These are phyloP conservation scores for Spathaspora passalidarum DNA, from an alignment of 805 yeast species.

Conservation along the genomic window DNA sequence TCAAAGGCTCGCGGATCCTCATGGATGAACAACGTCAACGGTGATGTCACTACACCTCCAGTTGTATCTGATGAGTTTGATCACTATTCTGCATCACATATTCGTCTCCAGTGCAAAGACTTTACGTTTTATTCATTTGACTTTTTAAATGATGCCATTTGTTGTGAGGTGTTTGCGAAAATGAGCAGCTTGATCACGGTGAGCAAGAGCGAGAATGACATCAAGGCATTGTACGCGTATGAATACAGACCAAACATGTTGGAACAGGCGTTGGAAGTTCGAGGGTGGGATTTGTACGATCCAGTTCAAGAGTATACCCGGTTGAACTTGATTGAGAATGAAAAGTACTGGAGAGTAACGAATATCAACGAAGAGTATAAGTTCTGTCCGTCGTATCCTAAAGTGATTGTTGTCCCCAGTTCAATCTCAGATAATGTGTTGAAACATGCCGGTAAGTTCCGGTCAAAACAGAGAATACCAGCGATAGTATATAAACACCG, in stretches of 20 bases:
- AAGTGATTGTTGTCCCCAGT: constrained; percentile 64
- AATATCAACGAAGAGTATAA: constrained; percentile 59
- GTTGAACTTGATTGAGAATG: constrained; percentile 53
- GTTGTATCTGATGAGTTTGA: constrained; percentile 19
- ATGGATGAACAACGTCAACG: constrained; percentile 17
- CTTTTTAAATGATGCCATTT: constrained; percentile 54
- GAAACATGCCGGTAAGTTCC: constrained; percentile 76
- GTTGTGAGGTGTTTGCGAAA: constrained; percentile 71
- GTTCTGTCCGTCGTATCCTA: constrained; percentile 77
- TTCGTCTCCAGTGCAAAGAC: constrained; percentile 79
- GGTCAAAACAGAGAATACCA: constrained; percentile 86
- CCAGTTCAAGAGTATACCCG: constrained; percentile 64
- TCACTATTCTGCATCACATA: constrained; percentile 45
- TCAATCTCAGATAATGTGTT: constrained; percentile 77
- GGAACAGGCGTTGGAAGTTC: constrained; percentile 47
- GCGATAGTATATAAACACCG: constrained; percentile 73
- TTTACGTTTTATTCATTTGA: constrained; percentile 79
- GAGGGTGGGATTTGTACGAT: constrained; percentile 75
- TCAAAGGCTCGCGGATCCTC: constrained; percentile 57
- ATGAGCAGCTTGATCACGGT: constrained; percentile 64
- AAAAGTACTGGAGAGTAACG: constrained; percentile 66
- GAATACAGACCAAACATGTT: constrained; percentile 71
- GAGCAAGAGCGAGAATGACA: constrained; percentile 44
- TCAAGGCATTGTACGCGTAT: constrained; percentile 66
- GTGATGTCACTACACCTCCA: constrained; percentile 5